Base-by-base conservation (phyloP, 441 rosid genomes). In the Biscutella auriculata region DNA sequence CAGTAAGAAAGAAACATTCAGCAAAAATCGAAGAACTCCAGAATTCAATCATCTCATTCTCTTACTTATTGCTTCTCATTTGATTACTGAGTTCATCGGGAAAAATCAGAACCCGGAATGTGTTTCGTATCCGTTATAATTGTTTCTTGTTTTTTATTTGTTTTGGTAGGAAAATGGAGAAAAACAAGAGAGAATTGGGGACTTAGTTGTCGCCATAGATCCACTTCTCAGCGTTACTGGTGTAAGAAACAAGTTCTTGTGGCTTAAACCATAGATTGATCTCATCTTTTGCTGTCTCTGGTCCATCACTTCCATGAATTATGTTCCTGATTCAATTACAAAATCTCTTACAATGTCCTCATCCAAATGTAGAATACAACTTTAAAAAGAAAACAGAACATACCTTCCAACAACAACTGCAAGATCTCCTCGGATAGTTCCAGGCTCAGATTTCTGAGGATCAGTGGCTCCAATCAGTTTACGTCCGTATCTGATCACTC, bases 271-370 rank as follows among this genome's bases (percentile, higher is more conserved):
- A 92, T 62, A 92, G 62, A 45, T 46, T 75, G 37, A 88, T 88
- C 82, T 92, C 97, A 48, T 88, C 88, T 69, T 83, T 83, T 14
- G 98, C 97, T 0, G 98, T 92, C 73, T 92, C 95, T 7, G 90
- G 88, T 46, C 97, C 97, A 62, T 92, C 98, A 44, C 98, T 92
- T 55, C 98, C 98, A 29, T 92, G 98, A 42, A 92, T 92, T 70
- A 92, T 92, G 47, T 92, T 92, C 69, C 98, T 92, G 34, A 71
- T 42, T 57, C 39, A 57, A 9, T 57, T 6, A 56, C 51, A 21
- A 63, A 39, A 3, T 10, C 29, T 23, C 33, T 11, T 8, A 19
- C 6, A 23, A 37, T 32, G 57, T 53, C 25, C 27, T 23, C 0
- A 51, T 21, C 0, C 3, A 0, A 12, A 25, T 4, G 9, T 8